phyloP scores from a whole-genome alignment of 1,284 basidiomycete species.

The Peniophora sp. region DNA sequence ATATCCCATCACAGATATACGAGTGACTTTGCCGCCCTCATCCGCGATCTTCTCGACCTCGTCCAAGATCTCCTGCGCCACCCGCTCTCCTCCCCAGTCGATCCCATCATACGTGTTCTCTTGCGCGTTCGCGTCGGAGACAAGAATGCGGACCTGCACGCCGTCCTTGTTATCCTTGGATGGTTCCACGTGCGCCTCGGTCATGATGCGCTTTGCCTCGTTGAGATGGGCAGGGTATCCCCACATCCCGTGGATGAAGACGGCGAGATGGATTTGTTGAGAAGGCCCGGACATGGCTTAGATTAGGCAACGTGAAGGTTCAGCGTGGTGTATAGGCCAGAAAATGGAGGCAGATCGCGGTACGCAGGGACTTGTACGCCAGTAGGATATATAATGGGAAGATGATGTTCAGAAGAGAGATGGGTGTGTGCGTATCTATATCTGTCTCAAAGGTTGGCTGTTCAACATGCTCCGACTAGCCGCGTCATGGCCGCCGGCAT shows the following conservation, averaged over 20 bases:
- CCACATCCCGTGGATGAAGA: slow-evolving; percentile 84
- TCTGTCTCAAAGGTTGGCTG: too few relatives aligned
- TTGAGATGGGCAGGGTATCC: slow-evolving; percentile 55
- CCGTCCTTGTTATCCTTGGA: slow-evolving; percentile 16
- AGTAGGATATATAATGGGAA: background rate
- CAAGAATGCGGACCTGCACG: slow-evolving; percentile 31
- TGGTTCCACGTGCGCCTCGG: slow-evolving; percentile 24
- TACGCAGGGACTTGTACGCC: background rate
- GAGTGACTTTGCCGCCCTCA: slow-evolving; percentile 48
- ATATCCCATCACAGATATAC: slow-evolving; percentile 73
- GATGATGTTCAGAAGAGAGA: background rate
- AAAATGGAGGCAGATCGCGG: background rate
- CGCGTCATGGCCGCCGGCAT: too few relatives aligned
- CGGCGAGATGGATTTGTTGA: slow-evolving; percentile 18
- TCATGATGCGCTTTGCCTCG: slow-evolving; percentile 35
- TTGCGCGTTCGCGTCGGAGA: slow-evolving; percentile 39
- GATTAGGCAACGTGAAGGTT: background rate
- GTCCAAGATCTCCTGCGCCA: slow-evolving; percentile 54
- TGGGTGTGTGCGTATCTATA: too few relatives aligned
- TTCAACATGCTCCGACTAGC: too few relatives aligned
- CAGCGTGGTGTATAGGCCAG: background rate
- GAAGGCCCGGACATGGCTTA: background rate
- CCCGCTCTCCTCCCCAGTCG: slow-evolving; percentile 56
- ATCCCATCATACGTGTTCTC: slow-evolving; percentile 59
- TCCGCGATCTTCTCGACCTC: slow-evolving; percentile 43